Conservation (phyloP, 768 basidiomycete species). For the Punctularia strigosozonata region DNA sequence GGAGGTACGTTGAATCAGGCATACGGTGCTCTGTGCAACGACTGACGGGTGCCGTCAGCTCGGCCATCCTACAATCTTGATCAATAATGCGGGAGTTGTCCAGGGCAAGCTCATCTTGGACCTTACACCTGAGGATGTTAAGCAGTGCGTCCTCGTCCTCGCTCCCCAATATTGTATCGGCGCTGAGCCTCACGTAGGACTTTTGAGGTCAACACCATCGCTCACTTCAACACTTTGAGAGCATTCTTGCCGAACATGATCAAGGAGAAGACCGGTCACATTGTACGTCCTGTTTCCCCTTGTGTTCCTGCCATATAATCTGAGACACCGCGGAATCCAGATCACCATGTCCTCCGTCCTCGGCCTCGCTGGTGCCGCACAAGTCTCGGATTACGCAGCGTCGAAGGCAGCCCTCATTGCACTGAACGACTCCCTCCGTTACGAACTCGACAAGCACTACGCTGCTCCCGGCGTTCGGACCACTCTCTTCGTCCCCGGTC, state of each 20-base stretch:
- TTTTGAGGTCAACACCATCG: constrained; percentile 77
- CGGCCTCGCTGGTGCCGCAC: constrained; percentile 59
- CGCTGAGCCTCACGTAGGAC: constrained; percentile 39
- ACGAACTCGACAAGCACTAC: constrained; percentile 80
- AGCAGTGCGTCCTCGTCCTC: constrained; percentile 41
- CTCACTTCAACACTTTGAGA: constrained; percentile 88
- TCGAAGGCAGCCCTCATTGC: constrained; percentile 85
- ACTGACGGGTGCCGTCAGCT: constrained; percentile 33
- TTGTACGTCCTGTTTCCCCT: constrained; percentile 37
- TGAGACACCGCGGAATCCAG: constrained; percentile 25
- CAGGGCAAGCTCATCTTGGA: constrained; percentile 84
- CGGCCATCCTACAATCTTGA: constrained; percentile 77
- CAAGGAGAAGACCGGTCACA: constrained; percentile 66
- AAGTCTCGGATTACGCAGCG: constrained; percentile 65
- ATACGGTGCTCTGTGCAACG: background rate
- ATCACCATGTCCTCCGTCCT: constrained; percentile 70
- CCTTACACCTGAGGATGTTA: constrained; percentile 62
- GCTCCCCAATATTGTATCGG: background rate
- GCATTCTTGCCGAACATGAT: constrained; percentile 89
- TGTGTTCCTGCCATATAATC: background rate
- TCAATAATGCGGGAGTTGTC: constrained; percentile 94
- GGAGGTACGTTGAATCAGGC: constrained; percentile 41
- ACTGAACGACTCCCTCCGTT: constrained; percentile 75
- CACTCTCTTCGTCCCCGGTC: constrained; percentile 74
- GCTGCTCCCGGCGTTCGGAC: constrained; percentile 72